Evolutionary conservation across 257 asterid genomes (phyloP), one percentile per base, ranked within the genome.

Genomic region (Lithospermum erythrorhizon): DNA sequence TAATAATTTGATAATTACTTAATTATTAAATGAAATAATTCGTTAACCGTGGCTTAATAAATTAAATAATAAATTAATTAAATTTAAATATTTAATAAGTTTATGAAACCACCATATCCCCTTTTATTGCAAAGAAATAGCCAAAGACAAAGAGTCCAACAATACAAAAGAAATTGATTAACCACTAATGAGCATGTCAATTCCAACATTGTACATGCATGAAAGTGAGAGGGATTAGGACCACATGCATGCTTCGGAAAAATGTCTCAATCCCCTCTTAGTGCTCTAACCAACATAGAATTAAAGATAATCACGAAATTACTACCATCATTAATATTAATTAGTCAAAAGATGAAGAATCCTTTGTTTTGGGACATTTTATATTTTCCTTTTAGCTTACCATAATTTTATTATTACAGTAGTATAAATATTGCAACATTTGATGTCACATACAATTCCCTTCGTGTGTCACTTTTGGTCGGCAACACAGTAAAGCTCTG

Each of bases 381-480:
- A 17, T 2, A 2, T 41, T 41, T 41, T 41, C 1, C 4, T 11
- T 41, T 41, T 14, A 41, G 16, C 49, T 41, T 41, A 14, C 5
- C 23, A 29, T 21, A 21, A 57, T 45, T 15, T 29, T 37, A 52
- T 35, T 35, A 27, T 35, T 10, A 35, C 45, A 35, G 45, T 37
- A 37, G 30, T 24, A 27, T 49, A 55, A 24, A 65, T 65, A 47
- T 48, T 45, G 30, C 21, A 16, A 66, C 58, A 56, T 60, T 47
- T 45, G 51, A 57, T 67, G 55, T 27, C 48, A 59, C 57, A 61
- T n/a, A 45, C 24, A 59, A 63, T 64, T 54, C 56, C 57, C 64
- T 41, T 41, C 49, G 49, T 41, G 49, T 41, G 49, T 41, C 49
- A 14, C 49, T 41, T 41, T 41, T 41, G 49, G 49, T 41, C 49